Evolutionary conservation across 192 early-diverging fungal genomes (phyloP).

Genomic region (Coemansia sp.): DNA sequence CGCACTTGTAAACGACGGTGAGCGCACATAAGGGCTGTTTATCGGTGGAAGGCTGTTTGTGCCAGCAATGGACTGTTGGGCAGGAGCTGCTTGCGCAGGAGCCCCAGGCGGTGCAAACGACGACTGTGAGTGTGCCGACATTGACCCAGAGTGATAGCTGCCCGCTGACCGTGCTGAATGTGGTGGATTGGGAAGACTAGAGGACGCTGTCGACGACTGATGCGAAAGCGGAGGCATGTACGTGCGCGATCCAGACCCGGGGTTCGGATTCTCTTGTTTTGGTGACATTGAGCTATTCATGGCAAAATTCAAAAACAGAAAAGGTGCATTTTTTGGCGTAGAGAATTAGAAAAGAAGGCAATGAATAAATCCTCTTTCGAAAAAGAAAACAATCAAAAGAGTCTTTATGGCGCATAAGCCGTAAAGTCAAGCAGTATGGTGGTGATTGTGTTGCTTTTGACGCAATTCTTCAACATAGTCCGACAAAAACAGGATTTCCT

Average conservation of each 20-base stretch:
- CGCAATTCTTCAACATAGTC: background rate
- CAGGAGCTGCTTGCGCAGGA: background rate
- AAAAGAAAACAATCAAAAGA: background rate
- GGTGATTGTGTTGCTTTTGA: background rate
- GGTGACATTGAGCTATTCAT: conserved; percentile 48
- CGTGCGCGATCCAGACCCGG: conserved; percentile 23
- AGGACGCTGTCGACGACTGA: conserved; percentile 22
- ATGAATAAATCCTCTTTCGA: background rate
- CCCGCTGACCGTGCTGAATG: conserved; percentile 31
- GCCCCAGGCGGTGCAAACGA: conserved; percentile 13
- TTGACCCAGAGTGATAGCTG: conserved; percentile 28
- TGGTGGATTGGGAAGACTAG: conserved; percentile 29
- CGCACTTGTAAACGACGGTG: conserved; percentile 37
- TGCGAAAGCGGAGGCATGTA: conserved; percentile 43
- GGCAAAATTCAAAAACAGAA: background rate
- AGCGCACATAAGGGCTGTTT: conserved; percentile 37
- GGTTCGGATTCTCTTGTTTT: conserved; percentile 34
- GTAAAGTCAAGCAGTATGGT: too few species aligned
- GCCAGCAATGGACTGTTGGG: conserved; percentile 1
- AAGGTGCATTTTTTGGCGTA: background rate
- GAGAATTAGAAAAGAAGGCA: background rate
- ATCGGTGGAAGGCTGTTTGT: conserved; percentile 30
- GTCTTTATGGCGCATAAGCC: too few species aligned
- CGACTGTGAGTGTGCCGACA: conserved; percentile 42
- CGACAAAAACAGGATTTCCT: background rate